phyloP scores from a whole-genome alignment of 1,284 basidiomycete genomes.

The Coriolopsis trogii region DNA sequence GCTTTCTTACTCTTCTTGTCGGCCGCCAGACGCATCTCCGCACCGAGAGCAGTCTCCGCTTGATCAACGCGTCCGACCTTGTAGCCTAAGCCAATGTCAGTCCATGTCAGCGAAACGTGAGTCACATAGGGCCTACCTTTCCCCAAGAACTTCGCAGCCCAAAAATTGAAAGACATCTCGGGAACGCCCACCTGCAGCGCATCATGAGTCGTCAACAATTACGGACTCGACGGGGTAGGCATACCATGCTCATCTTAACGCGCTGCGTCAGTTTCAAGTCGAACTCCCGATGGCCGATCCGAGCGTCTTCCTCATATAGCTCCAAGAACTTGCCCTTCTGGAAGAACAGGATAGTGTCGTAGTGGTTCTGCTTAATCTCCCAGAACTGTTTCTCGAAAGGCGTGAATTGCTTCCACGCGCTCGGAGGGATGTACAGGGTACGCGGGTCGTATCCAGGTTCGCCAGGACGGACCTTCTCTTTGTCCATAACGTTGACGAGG shows the following conservation, averaged over 20 bases:
- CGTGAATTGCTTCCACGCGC: slow-evolving; percentile 85
- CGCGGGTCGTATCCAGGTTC: slow-evolving; percentile 93
- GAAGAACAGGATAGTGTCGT: slow-evolving; percentile 95
- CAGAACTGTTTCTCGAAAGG: slow-evolving; percentile 98
- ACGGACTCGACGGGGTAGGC: neutral
- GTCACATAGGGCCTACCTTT: slow-evolving; percentile 52
- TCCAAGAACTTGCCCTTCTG: slow-evolving; percentile 83
- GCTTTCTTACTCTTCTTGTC: slow-evolving; percentile 62
- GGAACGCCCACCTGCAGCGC: slow-evolving; percentile 86
- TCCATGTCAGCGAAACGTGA: neutral
- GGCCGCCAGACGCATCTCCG: slow-evolving; percentile 79
- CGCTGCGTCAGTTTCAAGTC: slow-evolving; percentile 89
- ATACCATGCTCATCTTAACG: slow-evolving; percentile 98
- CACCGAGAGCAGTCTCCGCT: slow-evolving; percentile 88
- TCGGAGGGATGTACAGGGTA: slow-evolving; percentile 83
- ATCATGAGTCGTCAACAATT: neutral
- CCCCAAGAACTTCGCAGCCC: slow-evolving; percentile 86
- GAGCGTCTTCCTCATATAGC: slow-evolving; percentile 95
- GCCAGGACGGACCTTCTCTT: slow-evolving; percentile 80
- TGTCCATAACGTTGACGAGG: slow-evolving; percentile 78
- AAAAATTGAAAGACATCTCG: slow-evolving; percentile 91
- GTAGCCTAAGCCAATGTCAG: slow-evolving; percentile 59
- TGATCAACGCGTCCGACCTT: slow-evolving; percentile 98
- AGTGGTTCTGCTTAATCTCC: slow-evolving; percentile 97
- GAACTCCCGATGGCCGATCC: slow-evolving; percentile 89